Evolutionary conservation across 805 yeast species (phyloP).

Genomic region (Lipomyces spencermartinsiae): DNA sequence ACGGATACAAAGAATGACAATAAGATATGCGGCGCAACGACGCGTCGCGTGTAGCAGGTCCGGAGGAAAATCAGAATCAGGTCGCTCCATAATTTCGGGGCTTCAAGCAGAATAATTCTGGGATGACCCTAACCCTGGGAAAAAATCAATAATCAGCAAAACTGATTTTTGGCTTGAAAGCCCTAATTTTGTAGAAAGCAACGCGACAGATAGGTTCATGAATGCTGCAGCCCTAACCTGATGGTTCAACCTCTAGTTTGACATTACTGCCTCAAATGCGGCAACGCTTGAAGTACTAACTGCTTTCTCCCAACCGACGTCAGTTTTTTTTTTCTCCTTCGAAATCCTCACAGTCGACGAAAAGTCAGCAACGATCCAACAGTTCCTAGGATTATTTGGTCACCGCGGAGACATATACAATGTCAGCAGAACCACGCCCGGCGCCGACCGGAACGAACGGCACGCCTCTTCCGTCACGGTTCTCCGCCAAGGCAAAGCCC

Average conservation of each 20-base stretch:
- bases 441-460: background rate
- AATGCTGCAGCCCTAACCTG: background rate
- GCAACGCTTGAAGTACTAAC: background rate
- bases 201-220: background rate
- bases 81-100: background rate
- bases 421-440: background rate
- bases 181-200: background rate
- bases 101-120: background rate
- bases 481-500: background rate
- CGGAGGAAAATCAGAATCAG: background rate
- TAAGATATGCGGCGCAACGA: too few species aligned
- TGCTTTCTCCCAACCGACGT: background rate
- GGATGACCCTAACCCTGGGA: background rate
- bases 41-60: background rate
- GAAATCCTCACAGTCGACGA: background rate
- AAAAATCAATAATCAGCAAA: background rate
- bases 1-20: too few species aligned
- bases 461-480: background rate
- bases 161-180: background rate
- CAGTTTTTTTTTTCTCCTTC: too few species aligned
- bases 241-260: background rate
- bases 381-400: background rate
- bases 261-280: background rate
- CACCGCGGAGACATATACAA: background rate
- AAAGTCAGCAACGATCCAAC: background rate